These are phyloP conservation scores for Penicillium sp. DNA, from an alignment of 2,329 filamentous ascomycete genomes.

Conservation along the genomic window DNA sequence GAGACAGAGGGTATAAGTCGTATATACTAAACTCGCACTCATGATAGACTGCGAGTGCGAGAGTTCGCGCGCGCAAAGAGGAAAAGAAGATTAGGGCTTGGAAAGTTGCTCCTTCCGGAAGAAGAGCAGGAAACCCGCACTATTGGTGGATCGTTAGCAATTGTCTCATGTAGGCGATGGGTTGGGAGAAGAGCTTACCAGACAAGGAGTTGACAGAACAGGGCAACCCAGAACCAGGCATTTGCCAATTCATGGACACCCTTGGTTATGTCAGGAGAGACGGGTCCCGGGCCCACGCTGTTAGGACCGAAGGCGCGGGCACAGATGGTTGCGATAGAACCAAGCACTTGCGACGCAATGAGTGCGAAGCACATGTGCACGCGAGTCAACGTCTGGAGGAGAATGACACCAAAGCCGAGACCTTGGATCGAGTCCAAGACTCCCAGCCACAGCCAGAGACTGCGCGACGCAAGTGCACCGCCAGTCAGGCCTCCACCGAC, in stretches of 20 bases:
- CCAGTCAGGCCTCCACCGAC: slow-evolving; percentile 56
- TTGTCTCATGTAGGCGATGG: background rate
- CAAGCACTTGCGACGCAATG: slow-evolving; percentile 63
- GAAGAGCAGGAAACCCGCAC: slow-evolving; percentile 47
- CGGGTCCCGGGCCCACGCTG: slow-evolving; percentile 61
- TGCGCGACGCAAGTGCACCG: slow-evolving; percentile 60
- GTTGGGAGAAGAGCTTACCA: slow-evolving; percentile 33
- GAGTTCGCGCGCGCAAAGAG: background rate
- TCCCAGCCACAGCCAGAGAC: slow-evolving; percentile 69
- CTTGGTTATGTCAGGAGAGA: slow-evolving; percentile 64
- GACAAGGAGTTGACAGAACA: slow-evolving; percentile 62
- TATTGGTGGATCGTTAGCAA: background rate
- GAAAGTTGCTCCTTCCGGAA: slow-evolving; percentile 52
- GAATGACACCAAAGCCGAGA: slow-evolving; percentile 69
- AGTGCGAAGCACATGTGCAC: slow-evolving; percentile 67
- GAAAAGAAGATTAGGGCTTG: slow-evolving; percentile 41
- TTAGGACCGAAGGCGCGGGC: slow-evolving; percentile 65
- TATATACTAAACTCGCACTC: slow-evolving; percentile 6
- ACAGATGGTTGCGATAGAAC: slow-evolving; percentile 64
- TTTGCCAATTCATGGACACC: slow-evolving; percentile 51
- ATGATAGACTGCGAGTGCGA: background rate
- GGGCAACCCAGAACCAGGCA: slow-evolving; percentile 64
- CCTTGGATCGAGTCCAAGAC: slow-evolving; percentile 67
- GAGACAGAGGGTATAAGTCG: slow-evolving; percentile 7
- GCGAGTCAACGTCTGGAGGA: slow-evolving; percentile 66